These are phyloP conservation scores for Phtheirospermum japonicum DNA, from an alignment of 257 asterid genomes.

Conservation along the genomic window DNA sequence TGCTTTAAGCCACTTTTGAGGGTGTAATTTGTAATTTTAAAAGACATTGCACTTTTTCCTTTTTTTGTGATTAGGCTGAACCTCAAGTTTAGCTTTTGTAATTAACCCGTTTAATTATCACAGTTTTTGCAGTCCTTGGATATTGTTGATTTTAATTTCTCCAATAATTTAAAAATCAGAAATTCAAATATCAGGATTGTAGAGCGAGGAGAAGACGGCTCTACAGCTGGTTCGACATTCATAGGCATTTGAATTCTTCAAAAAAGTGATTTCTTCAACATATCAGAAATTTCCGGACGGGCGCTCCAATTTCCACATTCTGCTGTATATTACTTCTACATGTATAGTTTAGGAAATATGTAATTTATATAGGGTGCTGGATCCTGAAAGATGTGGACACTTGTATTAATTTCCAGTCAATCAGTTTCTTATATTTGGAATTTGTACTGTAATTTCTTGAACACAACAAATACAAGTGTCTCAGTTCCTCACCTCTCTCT, in stretches of 20 bases:
- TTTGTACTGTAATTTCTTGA: neutral
- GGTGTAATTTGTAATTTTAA: neutral
- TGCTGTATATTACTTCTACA: neutral
- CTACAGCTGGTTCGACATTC: neutral
- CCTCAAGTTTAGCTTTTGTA: neutral
- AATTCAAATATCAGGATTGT: conserved; percentile 27
- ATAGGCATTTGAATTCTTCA: neutral
- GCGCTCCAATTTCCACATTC: neutral
- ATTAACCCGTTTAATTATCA: neutral
- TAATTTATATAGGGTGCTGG: neutral
- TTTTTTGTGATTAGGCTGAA: no score
- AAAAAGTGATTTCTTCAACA: neutral
- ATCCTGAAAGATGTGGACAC: conserved; percentile 3
- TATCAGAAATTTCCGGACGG: neutral
- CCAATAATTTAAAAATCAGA: conserved; percentile 14
- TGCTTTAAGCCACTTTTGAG: neutral
- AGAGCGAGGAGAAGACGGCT: neutral
- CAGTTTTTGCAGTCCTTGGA: neutral
- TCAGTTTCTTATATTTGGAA: neutral
- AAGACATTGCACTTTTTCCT: no score
- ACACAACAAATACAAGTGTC: neutral
- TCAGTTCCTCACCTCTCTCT: neutral
- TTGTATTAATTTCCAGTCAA: neutral
- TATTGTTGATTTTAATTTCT: neutral
- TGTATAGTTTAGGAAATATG: conserved; percentile 25